phyloP scores from a whole-genome alignment of 2,329 filamentous ascomycete species.

The Monilinia aucupariae region DNA sequence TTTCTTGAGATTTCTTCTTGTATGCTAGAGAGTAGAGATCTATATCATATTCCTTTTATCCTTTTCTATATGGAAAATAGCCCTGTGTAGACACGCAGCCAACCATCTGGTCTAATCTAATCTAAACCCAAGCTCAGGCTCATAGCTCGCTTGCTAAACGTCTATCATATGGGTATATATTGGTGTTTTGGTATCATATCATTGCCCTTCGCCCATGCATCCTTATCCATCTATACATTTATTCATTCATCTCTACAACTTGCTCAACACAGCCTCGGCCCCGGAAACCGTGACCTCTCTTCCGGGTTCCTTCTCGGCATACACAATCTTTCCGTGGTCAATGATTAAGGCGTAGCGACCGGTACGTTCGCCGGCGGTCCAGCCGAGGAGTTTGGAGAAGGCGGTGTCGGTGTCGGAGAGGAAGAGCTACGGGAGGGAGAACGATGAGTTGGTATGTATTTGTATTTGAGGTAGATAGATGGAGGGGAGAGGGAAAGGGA shows the following conservation, averaged over 20 bases:
- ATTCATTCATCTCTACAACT: constrained; percentile 27
- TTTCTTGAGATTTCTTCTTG: too few relatives aligned
- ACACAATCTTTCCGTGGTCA: constrained; percentile 62
- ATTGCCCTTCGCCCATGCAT: background rate
- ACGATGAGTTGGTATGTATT: background rate
- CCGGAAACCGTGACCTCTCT: constrained; percentile 32
- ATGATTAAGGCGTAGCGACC: constrained; percentile 62
- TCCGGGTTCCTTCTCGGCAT: constrained; percentile 57
- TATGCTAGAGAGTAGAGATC: constrained; percentile 10
- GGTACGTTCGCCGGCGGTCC: constrained; percentile 56
- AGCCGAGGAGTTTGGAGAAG: constrained; percentile 62
- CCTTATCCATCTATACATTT: background rate
- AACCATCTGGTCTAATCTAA: background rate
- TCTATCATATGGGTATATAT: background rate
- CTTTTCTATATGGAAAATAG: background rate
- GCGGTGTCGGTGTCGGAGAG: constrained; percentile 57
- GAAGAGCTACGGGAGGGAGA: constrained; percentile 49
- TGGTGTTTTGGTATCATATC: background rate
- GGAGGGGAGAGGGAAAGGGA: background rate
- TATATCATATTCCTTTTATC: constrained; percentile 8
- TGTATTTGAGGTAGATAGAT: too few relatives aligned
- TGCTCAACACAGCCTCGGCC: constrained; percentile 34
- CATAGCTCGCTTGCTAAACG: background rate
- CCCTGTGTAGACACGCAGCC: background rate
- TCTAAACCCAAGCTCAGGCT: background rate